phyloP scores from a whole-genome alignment of 352 stramenopile genomes.

The Paralagenidium karlingii region DNA sequence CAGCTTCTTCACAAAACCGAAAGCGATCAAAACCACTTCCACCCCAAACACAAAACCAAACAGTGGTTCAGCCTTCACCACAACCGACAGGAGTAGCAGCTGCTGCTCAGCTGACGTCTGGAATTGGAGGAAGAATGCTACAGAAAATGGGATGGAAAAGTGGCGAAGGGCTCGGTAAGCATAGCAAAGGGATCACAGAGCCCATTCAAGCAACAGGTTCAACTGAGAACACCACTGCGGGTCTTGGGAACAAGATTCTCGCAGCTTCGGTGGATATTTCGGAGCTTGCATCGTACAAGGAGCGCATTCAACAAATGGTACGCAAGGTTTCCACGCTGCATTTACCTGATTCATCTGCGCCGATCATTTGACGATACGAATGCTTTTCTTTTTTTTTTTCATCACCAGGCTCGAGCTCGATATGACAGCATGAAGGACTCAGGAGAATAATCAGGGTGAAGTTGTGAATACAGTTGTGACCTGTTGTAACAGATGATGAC shows the following conservation, averaged over 20 bases:
- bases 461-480: no score
- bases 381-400: no score
- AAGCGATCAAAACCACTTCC: not conserved
- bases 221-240: conserved; percentile 25
- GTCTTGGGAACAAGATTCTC: conserved; percentile 26
- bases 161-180: conserved; percentile 67
- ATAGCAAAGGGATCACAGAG: conserved; percentile 62
- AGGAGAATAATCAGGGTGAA: no score
- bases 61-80: not conserved
- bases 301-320: conserved; percentile 47
- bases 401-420: no score
- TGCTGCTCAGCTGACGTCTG: conserved; percentile 21
- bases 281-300: conserved; percentile 38
- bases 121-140: conserved; percentile 76
- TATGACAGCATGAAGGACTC: no score
- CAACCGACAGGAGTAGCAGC: conserved; percentile 5
- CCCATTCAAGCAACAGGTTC: conserved; percentile 32
- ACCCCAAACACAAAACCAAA: not conserved
- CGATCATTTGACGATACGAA: no score
- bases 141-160: conserved; percentile 85
- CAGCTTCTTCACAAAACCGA: no score
- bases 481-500: no score
- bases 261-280: conserved; percentile 24
- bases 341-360: no score
- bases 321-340: no score